Evolutionary conservation across 75 land plant genomes (phyloP).

Genomic region (Adiantum capillusveneris): DNA sequence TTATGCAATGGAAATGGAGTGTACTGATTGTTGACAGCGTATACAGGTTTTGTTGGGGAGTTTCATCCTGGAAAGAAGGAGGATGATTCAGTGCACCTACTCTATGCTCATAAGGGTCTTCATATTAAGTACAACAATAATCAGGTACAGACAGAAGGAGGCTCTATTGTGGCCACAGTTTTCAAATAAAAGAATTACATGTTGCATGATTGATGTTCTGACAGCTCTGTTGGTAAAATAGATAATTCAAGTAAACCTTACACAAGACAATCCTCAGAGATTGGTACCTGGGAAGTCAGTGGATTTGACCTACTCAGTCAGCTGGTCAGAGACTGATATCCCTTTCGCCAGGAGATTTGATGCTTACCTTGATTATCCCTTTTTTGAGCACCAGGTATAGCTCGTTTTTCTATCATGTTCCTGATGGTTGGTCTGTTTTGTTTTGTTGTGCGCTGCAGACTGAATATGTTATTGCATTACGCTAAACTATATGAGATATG

Average conservation of each 20-base stretch:
- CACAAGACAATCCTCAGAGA: conserved; percentile 64
- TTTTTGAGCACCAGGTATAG: conserved; percentile 97
- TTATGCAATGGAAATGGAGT: not conserved
- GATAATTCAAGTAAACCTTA: conserved; percentile 55
- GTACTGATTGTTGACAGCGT: not conserved
- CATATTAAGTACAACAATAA: conserved; percentile 61
- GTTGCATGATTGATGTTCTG: too few relatives aligned
- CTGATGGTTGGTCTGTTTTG: too few relatives aligned
- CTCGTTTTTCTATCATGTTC: not conserved
- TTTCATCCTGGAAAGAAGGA: conserved; percentile 40
- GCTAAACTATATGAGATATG: too few relatives aligned
- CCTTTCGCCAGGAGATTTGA: conserved; percentile 81
- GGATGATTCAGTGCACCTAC: conserved; percentile 44
- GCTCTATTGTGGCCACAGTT: too few relatives aligned
- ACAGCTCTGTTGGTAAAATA: conserved; percentile 8
- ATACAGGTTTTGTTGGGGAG: conserved; percentile 19
- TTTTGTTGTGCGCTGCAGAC: too few relatives aligned
- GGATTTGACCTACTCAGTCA: conserved; percentile 74
- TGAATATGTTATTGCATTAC: too few relatives aligned
- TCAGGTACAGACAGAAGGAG: conserved; percentile 43
- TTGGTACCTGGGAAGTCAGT: conserved; percentile 53
- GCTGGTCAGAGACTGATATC: conserved; percentile 66
- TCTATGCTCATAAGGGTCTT: conserved; percentile 73
- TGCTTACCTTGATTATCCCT: conserved; percentile 93
- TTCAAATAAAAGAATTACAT: not conserved